phyloP scores from a whole-genome alignment of 2,329 filamentous ascomycete genomes.

The Fusarium nodosum region DNA sequence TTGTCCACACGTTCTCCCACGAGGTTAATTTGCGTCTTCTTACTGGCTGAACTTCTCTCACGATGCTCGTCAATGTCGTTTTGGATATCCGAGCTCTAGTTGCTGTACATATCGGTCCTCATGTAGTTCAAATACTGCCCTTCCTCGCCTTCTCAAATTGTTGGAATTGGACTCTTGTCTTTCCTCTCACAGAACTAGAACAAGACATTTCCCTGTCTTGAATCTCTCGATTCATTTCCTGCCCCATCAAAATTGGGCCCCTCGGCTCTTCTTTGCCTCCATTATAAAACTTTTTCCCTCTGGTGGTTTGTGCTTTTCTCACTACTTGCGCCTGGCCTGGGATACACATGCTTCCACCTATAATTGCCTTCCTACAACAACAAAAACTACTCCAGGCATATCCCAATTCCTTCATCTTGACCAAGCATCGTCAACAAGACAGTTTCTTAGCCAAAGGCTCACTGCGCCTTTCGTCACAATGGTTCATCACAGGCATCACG shows the following conservation, averaged over 20 bases:
- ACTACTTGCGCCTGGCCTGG: conserved; percentile 10
- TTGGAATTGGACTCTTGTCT: conserved; percentile 12
- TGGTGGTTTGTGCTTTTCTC: conserved; percentile 29
- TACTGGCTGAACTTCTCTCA: conserved; percentile 42
- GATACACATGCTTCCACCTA: conserved; percentile 11
- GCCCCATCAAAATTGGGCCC: conserved; percentile 16
- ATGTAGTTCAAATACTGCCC: conserved; percentile 49
- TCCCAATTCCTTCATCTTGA: conserved; percentile 3
- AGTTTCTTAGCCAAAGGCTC: conserved; percentile 10
- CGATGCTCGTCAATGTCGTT: conserved; percentile 33
- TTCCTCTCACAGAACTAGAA: conserved; percentile 23
- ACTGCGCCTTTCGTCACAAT: conserved; percentile 31
- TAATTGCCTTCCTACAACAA: conserved; percentile 8
- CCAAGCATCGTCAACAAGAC: neutral
- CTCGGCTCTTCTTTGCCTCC: conserved; percentile 29
- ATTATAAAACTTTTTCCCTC: conserved; percentile 15
- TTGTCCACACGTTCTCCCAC: conserved; percentile 50
- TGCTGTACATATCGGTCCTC: conserved; percentile 26
- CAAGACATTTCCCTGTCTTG: conserved; percentile 25
- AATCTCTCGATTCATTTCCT: conserved; percentile 16
- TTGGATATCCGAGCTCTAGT: conserved; percentile 36
- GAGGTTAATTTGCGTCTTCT: conserved; percentile 43
- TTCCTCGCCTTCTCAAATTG: conserved; percentile 30
- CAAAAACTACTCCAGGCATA: conserved; percentile 2
- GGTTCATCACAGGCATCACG: conserved; percentile 49